Evolutionary conservation across 768 basidiomycete species (phyloP).

Genomic region (Lentinula aciculospora): DNA sequence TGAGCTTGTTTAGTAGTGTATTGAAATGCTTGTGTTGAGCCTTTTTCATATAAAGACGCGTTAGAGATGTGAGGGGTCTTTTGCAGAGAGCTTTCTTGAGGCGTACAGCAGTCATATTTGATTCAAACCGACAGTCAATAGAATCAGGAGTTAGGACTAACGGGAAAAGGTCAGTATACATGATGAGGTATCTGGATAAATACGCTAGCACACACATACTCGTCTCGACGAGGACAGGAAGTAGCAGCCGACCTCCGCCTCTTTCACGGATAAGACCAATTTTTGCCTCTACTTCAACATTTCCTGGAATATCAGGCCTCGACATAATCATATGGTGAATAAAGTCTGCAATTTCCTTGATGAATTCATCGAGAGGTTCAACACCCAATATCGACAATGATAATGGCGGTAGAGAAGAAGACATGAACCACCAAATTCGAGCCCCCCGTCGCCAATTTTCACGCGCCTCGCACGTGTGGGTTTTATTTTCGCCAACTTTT

Average conservation of each 20-base stretch:
- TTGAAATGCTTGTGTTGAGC: slow-evolving; percentile 88
- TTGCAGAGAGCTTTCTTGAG: not conserved
- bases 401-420: slow-evolving; percentile 46
- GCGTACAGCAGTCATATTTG: slow-evolving; percentile 82
- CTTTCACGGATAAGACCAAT: slow-evolving; percentile 70
- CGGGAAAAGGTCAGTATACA: not conserved
- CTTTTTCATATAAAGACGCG: slow-evolving; percentile 31
- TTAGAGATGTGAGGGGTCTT: slow-evolving; percentile 11
- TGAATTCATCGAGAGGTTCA: slow-evolving; percentile 91
- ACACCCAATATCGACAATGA: slow-evolving; percentile 81
- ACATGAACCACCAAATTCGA: not conserved
- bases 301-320: slow-evolving; percentile 45
- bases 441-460: not conserved
- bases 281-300: slow-evolving; percentile 89
- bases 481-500: too few species aligned
- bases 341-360: slow-evolving; percentile 87
- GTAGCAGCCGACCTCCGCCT: slow-evolving; percentile 46
- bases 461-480: not conserved
- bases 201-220: slow-evolving; percentile 45
- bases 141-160: slow-evolving; percentile 65
- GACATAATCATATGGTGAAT: slow-evolving; percentile 65
- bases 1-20: slow-evolving; percentile 77
- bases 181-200: not conserved
- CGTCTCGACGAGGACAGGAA: slow-evolving; percentile 80
- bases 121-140: slow-evolving; percentile 73